phyloP scores from a whole-genome alignment of 495 filamentous ascomycete genomes.

The Staphylotrichum tortipilum region DNA sequence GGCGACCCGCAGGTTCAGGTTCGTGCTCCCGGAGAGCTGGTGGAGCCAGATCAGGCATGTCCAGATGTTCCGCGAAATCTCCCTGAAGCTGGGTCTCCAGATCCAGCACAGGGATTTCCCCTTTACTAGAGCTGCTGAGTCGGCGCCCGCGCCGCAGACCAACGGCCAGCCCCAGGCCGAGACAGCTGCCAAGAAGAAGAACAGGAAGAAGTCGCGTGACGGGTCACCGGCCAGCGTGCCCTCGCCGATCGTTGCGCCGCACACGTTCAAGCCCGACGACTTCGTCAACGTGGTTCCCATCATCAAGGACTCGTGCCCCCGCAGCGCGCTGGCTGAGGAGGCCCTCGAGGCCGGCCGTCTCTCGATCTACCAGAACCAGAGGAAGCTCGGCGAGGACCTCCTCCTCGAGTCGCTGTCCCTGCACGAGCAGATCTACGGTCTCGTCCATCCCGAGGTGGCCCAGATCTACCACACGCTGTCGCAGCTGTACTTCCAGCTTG shows the following conservation, averaged over 20 bases:
- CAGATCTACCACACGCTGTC: slow-evolving; percentile 90
- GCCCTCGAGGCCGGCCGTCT: slow-evolving; percentile 91
- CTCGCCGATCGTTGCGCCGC: slow-evolving; percentile 37
- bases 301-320: slow-evolving; percentile 85
- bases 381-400: slow-evolving; percentile 92
- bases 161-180: slow-evolving; percentile 29
- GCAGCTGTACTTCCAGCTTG: slow-evolving; percentile 88
- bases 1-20: slow-evolving; percentile 64
- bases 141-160: slow-evolving; percentile 17
- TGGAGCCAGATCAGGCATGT: slow-evolving; percentile 54
- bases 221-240: slow-evolving; percentile 44
- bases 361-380: slow-evolving; percentile 87
- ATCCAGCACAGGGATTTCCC: slow-evolving; percentile 71
- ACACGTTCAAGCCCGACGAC: slow-evolving; percentile 75
- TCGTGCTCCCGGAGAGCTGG: slow-evolving; percentile 62
- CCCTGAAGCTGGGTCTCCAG: slow-evolving; percentile 87
- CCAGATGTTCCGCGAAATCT: slow-evolving; percentile 81
- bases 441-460: slow-evolving; percentile 93
- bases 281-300: slow-evolving; percentile 85
- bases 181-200: slow-evolving; percentile 48
- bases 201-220: slow-evolving; percentile 61
- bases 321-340: slow-evolving; percentile 86
- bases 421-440: slow-evolving; percentile 98
- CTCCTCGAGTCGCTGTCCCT: slow-evolving; percentile 90
- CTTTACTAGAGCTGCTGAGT: slow-evolving; percentile 44